A percentile compares a stretch with the other conserved stretches of the same genome.
Conservation (phyloP, 1,284 basidiomycete genomes). For the Waitea zeae region DNA sequence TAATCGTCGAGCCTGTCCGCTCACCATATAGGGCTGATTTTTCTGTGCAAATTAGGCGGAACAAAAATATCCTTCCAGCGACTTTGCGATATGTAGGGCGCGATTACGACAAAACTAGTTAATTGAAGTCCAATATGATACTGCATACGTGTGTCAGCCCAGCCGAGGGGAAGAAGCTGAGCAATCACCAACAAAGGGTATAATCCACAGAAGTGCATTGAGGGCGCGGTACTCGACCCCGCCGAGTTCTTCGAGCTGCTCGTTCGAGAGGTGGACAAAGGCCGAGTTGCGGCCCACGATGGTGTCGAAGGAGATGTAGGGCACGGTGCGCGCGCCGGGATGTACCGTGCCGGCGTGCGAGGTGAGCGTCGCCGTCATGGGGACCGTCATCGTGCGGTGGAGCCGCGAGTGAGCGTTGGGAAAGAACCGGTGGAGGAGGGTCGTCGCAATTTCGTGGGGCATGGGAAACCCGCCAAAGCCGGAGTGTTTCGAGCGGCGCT, state of each 20-base stretch:
- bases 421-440: constrained; percentile 31
- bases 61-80: constrained; percentile 33
- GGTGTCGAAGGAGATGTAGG: constrained; percentile 80
- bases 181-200: constrained; percentile 10
- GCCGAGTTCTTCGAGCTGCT: constrained; percentile 83
- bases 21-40: constrained; percentile 39
- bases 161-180: constrained; percentile 9
- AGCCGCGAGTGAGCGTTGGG: constrained; percentile 35
- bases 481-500: constrained; percentile 10
- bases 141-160: too few relatives aligned
- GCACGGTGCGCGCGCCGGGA: constrained; percentile 29
- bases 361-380: constrained; percentile 45
- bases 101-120: constrained; percentile 44
- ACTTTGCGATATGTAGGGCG: constrained; percentile 43
- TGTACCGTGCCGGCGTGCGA: constrained; percentile 13
- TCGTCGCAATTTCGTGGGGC: constrained; percentile 40
- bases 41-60: constrained; percentile 29
- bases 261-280: constrained; percentile 67
- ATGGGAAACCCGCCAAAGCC: constrained; percentile 82
- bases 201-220: constrained; percentile 61
- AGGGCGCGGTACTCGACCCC: constrained; percentile 91
- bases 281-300: constrained; percentile 75
- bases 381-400: constrained; percentile 51
- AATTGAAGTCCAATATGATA: constrained; percentile 47
- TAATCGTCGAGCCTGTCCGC: constrained; percentile 4